Base-by-base conservation (phyloP, 192 early-diverging fungal genomes). In the Fimicolochytrium jonesii region DNA sequence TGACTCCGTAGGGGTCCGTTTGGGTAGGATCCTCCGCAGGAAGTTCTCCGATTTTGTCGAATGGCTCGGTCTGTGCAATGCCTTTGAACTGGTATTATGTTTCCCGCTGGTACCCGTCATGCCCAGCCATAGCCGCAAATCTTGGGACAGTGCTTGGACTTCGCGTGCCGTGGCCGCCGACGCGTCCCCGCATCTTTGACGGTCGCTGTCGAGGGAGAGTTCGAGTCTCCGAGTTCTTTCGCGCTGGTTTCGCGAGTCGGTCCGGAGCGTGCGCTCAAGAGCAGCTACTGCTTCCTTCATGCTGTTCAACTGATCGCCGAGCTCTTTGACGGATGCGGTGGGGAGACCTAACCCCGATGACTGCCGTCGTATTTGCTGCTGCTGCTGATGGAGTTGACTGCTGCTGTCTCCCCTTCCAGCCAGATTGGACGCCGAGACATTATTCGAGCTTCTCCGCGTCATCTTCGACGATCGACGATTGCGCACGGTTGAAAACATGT, bases 171-270 rank as follows among this genome's bases (percentile, higher is more conserved):
- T 44, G 15, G 46, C 34, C 23, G 61, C 31, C 6, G 15, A 10
- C 23, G 13, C 41, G 6, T 61, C 48, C 32, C 39, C 56, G 28
- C 44, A 29, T 4, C 11, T 15, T 45, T 35, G 39, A n/a, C 61
- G 49, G 6, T 64, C 61, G 28, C 41, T 34, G 11, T 42, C 25
- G 17, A 54, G 50, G 0, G 39, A 44, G 6, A 20, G 20, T 29
- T 64, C 61, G n/a, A 64, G 20, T n/a, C 36, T 34, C 18, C 15
- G 13, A 2, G 42, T 44, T 15, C 51, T 36, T 26, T 64, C 61
- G 5, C 61, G 61, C 50, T 23, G 7, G 18, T 20, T 17, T 26
- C 52, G 32, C 18, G 61, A 33, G 32, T 64, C 61, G 4, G 52
- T 23, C 11, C 35, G 61, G 3, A 42, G 26, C 11, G 41, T 41